These are phyloP conservation scores for Colletotrichum scovillei DNA, from an alignment of 2,329 filamentous ascomycete species.

Conservation along the genomic window DNA sequence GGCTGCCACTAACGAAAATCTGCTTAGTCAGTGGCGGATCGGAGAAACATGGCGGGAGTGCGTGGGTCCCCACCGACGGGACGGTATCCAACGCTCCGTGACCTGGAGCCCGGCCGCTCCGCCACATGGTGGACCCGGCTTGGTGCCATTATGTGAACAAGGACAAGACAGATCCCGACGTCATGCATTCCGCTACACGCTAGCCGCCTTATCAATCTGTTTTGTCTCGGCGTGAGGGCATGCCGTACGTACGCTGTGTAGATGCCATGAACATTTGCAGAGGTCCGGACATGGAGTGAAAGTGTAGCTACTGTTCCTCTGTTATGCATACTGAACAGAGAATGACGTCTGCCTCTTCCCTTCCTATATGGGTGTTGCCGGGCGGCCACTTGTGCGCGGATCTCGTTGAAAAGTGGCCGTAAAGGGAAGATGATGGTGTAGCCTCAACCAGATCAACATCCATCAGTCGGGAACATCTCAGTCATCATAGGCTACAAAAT, in stretches of 20 bases:
- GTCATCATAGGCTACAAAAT: not conserved
- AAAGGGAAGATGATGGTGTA: not conserved
- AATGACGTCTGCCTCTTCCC: not conserved
- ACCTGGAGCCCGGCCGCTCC: not conserved
- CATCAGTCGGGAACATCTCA: not conserved
- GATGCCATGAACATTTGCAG: too few species aligned
- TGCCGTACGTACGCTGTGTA: not conserved
- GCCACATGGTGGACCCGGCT: slow-evolving; percentile 7
- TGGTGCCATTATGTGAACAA: not conserved
- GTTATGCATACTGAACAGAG: not conserved
- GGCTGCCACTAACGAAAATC: too few species aligned
- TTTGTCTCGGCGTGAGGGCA: not conserved
- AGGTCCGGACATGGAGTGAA: not conserved
- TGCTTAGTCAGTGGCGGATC: not conserved
- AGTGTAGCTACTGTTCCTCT: not conserved
- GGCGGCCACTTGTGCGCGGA: not conserved
- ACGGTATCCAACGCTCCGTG: not conserved
- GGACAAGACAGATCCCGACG: not conserved
- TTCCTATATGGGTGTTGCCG: not conserved
- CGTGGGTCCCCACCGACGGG: not conserved
- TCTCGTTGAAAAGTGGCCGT: not conserved
- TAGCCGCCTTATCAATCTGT: not conserved
- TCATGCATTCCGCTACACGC: not conserved
- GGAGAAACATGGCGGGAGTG: not conserved
- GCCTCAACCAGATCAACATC: not conserved